phyloP scores from a whole-genome alignment of 2,329 filamentous ascomycete genomes.

The Coleophoma cylindrospora region DNA sequence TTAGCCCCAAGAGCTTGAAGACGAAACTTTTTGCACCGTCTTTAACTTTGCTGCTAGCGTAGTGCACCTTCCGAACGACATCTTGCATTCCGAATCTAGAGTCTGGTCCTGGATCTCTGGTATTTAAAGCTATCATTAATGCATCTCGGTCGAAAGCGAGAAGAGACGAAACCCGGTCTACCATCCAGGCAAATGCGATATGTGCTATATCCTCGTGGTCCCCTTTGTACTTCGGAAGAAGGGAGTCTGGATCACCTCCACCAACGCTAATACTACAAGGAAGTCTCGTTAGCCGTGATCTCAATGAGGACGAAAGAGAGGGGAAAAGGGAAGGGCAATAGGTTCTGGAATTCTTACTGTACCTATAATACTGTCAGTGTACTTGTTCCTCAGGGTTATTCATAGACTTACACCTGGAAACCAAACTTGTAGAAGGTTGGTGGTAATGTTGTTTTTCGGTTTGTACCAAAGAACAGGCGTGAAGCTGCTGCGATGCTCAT shows the following conservation, averaged over 20 bases:
- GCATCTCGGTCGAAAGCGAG: background rate
- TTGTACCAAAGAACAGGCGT: slow-evolving; percentile 27
- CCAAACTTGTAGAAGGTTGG: slow-evolving; percentile 33
- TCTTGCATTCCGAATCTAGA: background rate
- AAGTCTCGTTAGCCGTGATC: background rate
- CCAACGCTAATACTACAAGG: background rate
- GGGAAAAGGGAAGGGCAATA: too few species aligned
- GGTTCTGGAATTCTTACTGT: too few species aligned
- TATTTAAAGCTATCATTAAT: background rate
- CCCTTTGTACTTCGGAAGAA: background rate
- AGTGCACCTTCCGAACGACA: background rate
- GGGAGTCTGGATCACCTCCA: background rate
- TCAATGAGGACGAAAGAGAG: background rate
- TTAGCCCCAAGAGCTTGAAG: background rate
- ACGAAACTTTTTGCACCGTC: background rate
- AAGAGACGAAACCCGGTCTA: background rate
- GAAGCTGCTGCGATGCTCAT: slow-evolving; percentile 34
- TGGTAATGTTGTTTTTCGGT: slow-evolving; percentile 8
- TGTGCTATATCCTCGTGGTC: background rate
- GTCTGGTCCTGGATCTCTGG: background rate
- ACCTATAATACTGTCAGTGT: background rate
- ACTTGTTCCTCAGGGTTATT: background rate
- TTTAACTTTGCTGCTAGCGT: background rate
- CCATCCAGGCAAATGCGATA: slow-evolving; percentile 1
- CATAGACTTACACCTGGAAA: slow-evolving; percentile 29